phyloP scores from a whole-genome alignment of 805 yeast species.

The Kodamaea laetipori region DNA sequence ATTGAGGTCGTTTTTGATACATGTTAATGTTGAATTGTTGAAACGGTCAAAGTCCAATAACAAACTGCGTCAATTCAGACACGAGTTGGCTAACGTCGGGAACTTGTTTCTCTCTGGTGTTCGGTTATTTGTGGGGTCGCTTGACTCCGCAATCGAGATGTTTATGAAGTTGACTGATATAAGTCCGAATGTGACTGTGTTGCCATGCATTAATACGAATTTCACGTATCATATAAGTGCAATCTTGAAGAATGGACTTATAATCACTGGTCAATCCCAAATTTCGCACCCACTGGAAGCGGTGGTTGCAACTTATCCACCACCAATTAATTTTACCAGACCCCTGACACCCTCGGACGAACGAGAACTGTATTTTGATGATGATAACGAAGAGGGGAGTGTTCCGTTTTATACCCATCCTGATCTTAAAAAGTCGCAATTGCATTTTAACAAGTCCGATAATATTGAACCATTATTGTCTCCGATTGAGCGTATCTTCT shows the following conservation, averaged over 20 bases:
- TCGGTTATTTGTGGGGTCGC: conserved; percentile 76
- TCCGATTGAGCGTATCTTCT: conserved; percentile 71
- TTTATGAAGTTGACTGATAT: conserved; percentile 64
- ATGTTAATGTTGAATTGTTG: conserved; percentile 74
- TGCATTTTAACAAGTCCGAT: conserved; percentile 65
- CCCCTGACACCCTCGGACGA: conserved; percentile 4
- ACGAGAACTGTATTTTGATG: conserved; percentile 16
- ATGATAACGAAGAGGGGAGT: conserved; percentile 55
- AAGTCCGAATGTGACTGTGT: conserved; percentile 53
- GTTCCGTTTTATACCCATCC: conserved; percentile 78
- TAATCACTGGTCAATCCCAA: conserved; percentile 89
- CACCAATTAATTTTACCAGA: conserved; percentile 21
- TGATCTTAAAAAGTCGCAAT: conserved; percentile 69
- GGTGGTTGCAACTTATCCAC: conserved; percentile 20
- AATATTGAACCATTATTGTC: conserved; percentile 63
- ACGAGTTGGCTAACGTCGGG: conserved; percentile 81
- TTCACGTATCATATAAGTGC: conserved; percentile 89
- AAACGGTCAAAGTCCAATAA: conserved; percentile 53
- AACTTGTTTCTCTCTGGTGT: conserved; percentile 82
- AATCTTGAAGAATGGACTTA: conserved; percentile 60
- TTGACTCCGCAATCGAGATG: conserved; percentile 81
- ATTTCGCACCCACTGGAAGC: conserved; percentile 77
- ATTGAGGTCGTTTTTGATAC: conserved; percentile 73
- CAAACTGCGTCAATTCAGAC: conserved; percentile 59
- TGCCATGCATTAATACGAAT: conserved; percentile 83